Conservation (phyloP, 768 basidiomycete genomes). For the Coprinopsis cinerea region DNA sequence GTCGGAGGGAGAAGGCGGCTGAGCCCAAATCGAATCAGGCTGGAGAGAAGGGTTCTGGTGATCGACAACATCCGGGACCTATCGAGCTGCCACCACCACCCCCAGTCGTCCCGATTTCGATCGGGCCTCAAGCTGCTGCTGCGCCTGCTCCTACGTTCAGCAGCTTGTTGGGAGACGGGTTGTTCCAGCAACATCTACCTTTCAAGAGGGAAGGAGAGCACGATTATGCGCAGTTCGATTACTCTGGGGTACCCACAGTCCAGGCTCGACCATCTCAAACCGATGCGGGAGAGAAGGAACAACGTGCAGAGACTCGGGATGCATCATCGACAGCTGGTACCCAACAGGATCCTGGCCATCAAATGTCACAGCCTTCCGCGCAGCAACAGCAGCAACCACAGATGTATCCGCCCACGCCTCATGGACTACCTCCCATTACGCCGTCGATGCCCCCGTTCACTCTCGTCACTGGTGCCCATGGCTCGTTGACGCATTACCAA, state of each 20-base stretch:
- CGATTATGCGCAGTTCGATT: slow-evolving; percentile 1
- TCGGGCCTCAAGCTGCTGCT: background rate
- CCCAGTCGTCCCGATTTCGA: slow-evolving; percentile 7
- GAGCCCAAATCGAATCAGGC: background rate
- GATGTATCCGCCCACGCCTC: slow-evolving; percentile 45
- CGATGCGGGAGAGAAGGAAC: background rate
- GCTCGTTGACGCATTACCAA: background rate
- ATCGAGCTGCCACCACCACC: slow-evolving; percentile 63
- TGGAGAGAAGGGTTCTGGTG: slow-evolving; percentile 5
- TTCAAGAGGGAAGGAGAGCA: slow-evolving; percentile 2
- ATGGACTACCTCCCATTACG: slow-evolving; percentile 88
- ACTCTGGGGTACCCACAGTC: slow-evolving; percentile 10
- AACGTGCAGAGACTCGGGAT: too few relatives aligned
- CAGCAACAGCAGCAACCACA: slow-evolving; percentile 21
- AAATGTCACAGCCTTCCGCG: slow-evolving; percentile 13
- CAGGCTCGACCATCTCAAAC: background rate
- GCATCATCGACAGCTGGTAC: too few relatives aligned
- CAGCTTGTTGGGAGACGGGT: background rate
- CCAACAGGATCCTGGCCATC: slow-evolving; percentile 7
- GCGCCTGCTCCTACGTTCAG: background rate
- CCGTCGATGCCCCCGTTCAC: slow-evolving; percentile 96
- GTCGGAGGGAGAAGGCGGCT: background rate
- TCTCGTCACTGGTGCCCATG: slow-evolving; percentile 39
- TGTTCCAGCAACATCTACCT: slow-evolving; percentile 9
- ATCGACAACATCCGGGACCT: slow-evolving; percentile 57